Percentiles rank a stretch among this genome's conserved stretches.
These are phyloP conservation scores for Aspergillus sp. DNA, from an alignment of 2,329 filamentous ascomycete species.

Conservation along the genomic window DNA sequence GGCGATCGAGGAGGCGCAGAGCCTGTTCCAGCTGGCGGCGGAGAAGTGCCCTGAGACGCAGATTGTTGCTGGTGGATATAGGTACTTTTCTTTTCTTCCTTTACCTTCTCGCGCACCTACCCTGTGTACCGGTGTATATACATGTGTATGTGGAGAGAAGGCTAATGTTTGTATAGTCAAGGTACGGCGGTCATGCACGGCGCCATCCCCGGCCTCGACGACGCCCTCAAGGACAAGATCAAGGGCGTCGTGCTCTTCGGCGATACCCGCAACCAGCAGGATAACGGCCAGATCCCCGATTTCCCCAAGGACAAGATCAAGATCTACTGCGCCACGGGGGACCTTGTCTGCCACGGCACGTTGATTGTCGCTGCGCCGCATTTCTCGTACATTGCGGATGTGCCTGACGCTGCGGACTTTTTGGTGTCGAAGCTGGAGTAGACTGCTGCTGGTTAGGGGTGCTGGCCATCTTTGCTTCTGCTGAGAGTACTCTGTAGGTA, in stretches of 20 bases:
- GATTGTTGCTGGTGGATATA: conserved; percentile 46
- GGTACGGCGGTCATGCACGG: conserved; percentile 46
- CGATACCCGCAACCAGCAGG: conserved; percentile 42
- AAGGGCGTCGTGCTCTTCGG: conserved; percentile 42
- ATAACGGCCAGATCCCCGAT: conserved; percentile 38
- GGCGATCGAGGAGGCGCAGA: conserved; percentile 41
- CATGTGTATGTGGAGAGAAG: too few species aligned
- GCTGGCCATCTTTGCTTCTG: background rate
- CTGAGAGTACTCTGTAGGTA: too few species aligned
- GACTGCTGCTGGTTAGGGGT: background rate
- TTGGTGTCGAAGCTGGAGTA: conserved; percentile 18
- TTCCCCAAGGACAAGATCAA: conserved; percentile 44
- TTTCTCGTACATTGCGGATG: conserved; percentile 35
- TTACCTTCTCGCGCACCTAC: too few species aligned
- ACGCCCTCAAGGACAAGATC: conserved; percentile 29
- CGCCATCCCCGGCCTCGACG: conserved; percentile 35
- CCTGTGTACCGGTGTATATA: background rate
- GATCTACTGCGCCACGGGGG: conserved; percentile 48
- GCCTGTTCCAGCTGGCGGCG: conserved; percentile 41
- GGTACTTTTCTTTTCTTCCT: conserved; percentile 23
- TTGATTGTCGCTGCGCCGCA: conserved; percentile 40
- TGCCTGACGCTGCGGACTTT: conserved; percentile 25
- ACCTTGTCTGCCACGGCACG: conserved; percentile 49
- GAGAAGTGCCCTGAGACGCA: conserved; percentile 45
- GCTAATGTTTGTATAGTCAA: conserved; percentile 20